Evolutionary conservation across 768 basidiomycete genomes (phyloP).

Genomic region (Lentinula edodes): DNA sequence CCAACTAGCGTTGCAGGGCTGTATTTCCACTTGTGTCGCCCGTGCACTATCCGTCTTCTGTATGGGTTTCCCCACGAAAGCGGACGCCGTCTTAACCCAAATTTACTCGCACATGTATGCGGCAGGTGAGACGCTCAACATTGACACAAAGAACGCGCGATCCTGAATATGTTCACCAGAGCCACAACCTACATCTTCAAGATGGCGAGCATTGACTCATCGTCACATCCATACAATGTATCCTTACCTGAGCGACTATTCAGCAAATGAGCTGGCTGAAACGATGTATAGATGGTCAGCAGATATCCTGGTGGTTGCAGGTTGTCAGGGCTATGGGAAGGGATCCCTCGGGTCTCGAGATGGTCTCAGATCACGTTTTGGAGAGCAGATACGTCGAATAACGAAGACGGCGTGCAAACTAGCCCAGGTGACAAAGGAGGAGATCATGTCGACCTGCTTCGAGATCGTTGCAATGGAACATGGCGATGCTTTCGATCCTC

Average conservation of each 20-base stretch:
- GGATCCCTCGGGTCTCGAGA: conserved; percentile 29
- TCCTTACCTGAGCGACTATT: conserved; percentile 59
- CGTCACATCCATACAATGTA: conserved; percentile 62
- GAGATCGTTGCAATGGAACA: conserved; percentile 61
- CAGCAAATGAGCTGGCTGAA: conserved; percentile 67
- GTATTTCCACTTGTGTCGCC: conserved; percentile 59
- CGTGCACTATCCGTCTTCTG: conserved; percentile 68
- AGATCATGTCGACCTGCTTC: conserved; percentile 74
- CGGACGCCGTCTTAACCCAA: conserved; percentile 58
- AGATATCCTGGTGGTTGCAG: conserved; percentile 62
- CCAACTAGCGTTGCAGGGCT: conserved; percentile 71
- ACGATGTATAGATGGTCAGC: conserved; percentile 69
- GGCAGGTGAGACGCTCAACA: conserved; percentile 32
- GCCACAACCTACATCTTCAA: conserved; percentile 71
- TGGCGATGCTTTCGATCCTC: conserved; percentile 41
- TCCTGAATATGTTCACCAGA: conserved; percentile 31
- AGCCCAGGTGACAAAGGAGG: conserved; percentile 61
- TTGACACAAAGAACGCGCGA: not conserved
- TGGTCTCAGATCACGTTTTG: conserved; percentile 42
- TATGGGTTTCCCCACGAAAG: conserved; percentile 66
- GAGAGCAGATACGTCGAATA: conserved; percentile 59
- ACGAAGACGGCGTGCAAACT: conserved; percentile 58
- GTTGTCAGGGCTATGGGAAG: conserved; percentile 41
- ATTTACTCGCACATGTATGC: conserved; percentile 55
- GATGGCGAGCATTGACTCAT: conserved; percentile 74